Conservation (phyloP, 2,329 filamentous ascomycete genomes). For the Teratosphaeria destructans region DNA sequence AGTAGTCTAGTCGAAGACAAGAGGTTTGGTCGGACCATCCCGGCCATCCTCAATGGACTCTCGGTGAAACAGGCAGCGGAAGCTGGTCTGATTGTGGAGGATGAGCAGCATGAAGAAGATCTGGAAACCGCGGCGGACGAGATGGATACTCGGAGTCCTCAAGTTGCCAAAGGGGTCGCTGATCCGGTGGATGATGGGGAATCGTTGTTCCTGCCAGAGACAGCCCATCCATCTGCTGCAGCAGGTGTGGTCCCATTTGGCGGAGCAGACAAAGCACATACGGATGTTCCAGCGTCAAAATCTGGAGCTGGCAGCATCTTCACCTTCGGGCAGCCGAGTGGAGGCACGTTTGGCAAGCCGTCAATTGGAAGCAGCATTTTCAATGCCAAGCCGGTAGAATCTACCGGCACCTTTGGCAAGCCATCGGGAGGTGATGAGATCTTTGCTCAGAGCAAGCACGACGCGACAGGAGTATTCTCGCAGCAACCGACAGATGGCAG, state of each 20-base stretch:
- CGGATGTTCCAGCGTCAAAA: background rate
- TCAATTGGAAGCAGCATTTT: conserved; percentile 2
- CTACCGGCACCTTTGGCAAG: background rate
- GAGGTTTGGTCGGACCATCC: conserved; percentile 43
- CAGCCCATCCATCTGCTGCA: background rate
- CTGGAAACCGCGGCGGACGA: conserved; percentile 12
- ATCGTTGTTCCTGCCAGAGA: conserved; percentile 34
- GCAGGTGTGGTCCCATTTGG: background rate
- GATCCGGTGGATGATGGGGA: conserved; percentile 22
- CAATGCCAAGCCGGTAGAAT: background rate
- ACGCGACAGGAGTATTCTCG: background rate
- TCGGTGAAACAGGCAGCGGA: conserved; percentile 41
- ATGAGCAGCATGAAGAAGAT: conserved; percentile 27
- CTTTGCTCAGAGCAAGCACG: background rate
- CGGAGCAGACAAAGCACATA: background rate
- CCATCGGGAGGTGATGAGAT: background rate
- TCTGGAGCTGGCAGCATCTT: background rate
- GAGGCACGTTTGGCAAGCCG: conserved; percentile 7
- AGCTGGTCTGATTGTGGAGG: conserved; percentile 36
- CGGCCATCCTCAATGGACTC: conserved; percentile 48
- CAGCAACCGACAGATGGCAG: background rate
- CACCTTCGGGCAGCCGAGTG: conserved; percentile 8
- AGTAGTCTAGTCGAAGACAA: conserved; percentile 46
- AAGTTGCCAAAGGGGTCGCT: conserved; percentile 3
- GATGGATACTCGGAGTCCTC: background rate